These are phyloP conservation scores for Acrocalymma vagum DNA, from an alignment of 2,329 filamentous ascomycete species.

Conservation along the genomic window DNA sequence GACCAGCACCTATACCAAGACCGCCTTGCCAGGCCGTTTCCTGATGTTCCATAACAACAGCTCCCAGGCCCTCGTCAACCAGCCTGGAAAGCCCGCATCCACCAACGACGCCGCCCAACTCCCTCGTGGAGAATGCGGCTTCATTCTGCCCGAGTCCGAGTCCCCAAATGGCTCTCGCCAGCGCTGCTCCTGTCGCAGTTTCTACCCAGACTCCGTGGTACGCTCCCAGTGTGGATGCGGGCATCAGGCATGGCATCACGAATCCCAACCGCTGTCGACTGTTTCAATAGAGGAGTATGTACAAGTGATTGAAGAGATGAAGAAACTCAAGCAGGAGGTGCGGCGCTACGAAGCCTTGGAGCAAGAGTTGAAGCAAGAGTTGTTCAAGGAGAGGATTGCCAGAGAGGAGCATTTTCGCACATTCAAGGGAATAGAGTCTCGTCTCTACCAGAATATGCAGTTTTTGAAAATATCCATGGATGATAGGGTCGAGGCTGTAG, in stretches of 20 bases:
- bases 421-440: constrained; percentile 42
- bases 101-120: constrained; percentile 38
- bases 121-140: constrained; percentile 50
- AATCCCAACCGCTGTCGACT: constrained; percentile 41
- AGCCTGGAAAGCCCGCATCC: constrained; percentile 36
- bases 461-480: constrained; percentile 49
- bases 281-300: constrained; percentile 48
- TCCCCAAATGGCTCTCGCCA: constrained; percentile 35
- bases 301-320: constrained; percentile 46
- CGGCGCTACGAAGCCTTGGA: constrained; percentile 43
- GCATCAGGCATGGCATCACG: constrained; percentile 58
- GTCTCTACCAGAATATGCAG: constrained; percentile 49
- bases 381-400: constrained; percentile 43
- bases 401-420: constrained; percentile 43
- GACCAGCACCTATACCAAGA: constrained; percentile 32
- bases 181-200: constrained; percentile 56
- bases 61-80: constrained; percentile 36
- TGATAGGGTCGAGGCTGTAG: constrained; percentile 50
- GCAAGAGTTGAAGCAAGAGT: constrained; percentile 46
- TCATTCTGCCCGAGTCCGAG: constrained; percentile 39
- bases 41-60: constrained; percentile 49
- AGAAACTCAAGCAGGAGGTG: constrained; percentile 42
- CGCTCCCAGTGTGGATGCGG: constrained; percentile 56
- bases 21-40: constrained; percentile 36
- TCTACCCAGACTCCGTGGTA: constrained; percentile 47